These are phyloP conservation scores for Tolypocladium guangdongense DNA, from an alignment of 2,329 filamentous ascomycete genomes.

Conservation along the genomic window DNA sequence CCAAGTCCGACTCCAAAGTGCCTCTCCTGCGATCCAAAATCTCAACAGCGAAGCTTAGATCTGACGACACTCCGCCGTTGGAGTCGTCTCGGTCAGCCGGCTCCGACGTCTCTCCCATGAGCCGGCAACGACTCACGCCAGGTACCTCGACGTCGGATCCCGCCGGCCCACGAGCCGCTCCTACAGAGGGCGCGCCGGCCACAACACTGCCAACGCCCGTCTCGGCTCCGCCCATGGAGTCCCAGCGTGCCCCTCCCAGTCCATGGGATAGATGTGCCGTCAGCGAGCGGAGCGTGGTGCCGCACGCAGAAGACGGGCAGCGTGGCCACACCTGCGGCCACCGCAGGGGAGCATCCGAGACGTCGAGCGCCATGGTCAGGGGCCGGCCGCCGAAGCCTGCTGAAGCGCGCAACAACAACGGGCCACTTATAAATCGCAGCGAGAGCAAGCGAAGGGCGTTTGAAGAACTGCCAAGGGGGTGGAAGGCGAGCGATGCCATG, in stretches of 20 bases:
- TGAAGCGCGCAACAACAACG: slow-evolving; percentile 29
- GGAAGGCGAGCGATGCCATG: slow-evolving; percentile 40
- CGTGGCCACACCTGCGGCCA: slow-evolving; percentile 21
- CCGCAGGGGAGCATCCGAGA: slow-evolving; percentile 44
- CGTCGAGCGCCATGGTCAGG: slow-evolving; percentile 48
- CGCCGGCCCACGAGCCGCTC: slow-evolving; percentile 32
- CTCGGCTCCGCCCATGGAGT: slow-evolving; percentile 35
- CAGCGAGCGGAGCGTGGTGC: background rate
- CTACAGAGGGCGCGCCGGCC: slow-evolving; percentile 21
- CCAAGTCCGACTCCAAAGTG: slow-evolving; percentile 11
- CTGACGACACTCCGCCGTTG: slow-evolving; percentile 28
- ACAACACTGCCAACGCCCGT: slow-evolving; percentile 36
- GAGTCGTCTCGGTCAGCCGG: slow-evolving; percentile 31
- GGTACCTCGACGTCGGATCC: slow-evolving; percentile 25
- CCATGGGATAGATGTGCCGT: slow-evolving; percentile 27
- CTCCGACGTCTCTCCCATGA: slow-evolving; percentile 35
- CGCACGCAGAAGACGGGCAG: slow-evolving; percentile 7
- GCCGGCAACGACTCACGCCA: slow-evolving; percentile 28
- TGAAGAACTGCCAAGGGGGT: slow-evolving; percentile 49
- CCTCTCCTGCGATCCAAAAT: slow-evolving; percentile 20
- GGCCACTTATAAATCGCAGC: slow-evolving; percentile 23
- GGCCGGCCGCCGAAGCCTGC: slow-evolving; percentile 47
- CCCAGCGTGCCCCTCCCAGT: slow-evolving; percentile 28
- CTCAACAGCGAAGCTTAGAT: slow-evolving; percentile 34
- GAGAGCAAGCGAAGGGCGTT: slow-evolving; percentile 41